Conservation (phyloP, 2,329 filamentous ascomycete genomes). For the Berkeleyomyces basicola region DNA sequence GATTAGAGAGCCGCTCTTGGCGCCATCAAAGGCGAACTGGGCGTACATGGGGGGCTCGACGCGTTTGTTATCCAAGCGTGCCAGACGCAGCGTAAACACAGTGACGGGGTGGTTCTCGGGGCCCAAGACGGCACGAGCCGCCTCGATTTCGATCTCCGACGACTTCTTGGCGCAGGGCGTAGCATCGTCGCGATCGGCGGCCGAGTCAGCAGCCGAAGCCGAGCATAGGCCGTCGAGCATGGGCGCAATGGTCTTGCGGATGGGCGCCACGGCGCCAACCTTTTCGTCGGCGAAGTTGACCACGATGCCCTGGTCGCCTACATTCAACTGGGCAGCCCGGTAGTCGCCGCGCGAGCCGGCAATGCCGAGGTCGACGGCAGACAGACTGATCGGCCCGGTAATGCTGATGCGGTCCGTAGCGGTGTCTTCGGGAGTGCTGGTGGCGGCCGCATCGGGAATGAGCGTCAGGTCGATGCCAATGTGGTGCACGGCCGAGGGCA, state of each 20-base stretch:
- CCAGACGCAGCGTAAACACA: slow-evolving; percentile 7
- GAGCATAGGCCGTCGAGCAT: slow-evolving; percentile 10
- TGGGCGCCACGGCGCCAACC: background rate
- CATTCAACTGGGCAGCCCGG: slow-evolving; percentile 6
- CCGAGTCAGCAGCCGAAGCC: background rate
- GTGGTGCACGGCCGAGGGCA: slow-evolving; percentile 8
- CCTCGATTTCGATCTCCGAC: slow-evolving; percentile 10
- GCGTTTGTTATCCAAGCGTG: slow-evolving; percentile 2
- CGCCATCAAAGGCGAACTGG: slow-evolving; percentile 11
- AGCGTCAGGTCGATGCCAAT: slow-evolving; percentile 9
- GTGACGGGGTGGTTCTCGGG: slow-evolving; percentile 6
- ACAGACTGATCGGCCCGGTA: slow-evolving; percentile 2
- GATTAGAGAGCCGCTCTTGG: slow-evolving; percentile 8
- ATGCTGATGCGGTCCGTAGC: slow-evolving; percentile 1
- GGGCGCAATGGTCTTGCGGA: slow-evolving; percentile 8
- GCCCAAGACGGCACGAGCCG: background rate
- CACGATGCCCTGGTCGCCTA: slow-evolving; percentile 9
- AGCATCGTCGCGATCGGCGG: background rate
- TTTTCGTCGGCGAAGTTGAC: background rate
- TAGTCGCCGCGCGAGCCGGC: slow-evolving; percentile 8
- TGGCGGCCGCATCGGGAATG: slow-evolving; percentile 5
- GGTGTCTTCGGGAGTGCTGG: background rate
- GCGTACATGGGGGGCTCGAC: slow-evolving; percentile 9
- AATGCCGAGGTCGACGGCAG: slow-evolving; percentile 10
- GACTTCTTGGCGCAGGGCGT: slow-evolving; percentile 8